phyloP scores from a whole-genome alignment of 768 basidiomycete genomes.

The Pleurotus sapidus region DNA sequence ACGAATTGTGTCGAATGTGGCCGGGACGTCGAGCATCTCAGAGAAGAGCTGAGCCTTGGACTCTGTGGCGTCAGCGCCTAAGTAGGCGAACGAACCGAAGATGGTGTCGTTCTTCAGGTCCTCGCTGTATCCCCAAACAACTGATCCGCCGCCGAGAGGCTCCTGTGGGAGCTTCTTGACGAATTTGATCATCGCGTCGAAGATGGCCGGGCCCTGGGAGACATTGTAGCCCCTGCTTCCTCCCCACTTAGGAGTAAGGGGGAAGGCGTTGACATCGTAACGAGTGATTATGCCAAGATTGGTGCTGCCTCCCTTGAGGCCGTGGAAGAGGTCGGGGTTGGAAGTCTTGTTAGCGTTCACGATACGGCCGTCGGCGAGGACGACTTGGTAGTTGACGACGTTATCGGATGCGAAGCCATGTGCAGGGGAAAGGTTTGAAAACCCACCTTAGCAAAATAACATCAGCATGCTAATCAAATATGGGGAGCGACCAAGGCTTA shows the following conservation, averaged over 20 bases:
- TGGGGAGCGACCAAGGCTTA: not conserved
- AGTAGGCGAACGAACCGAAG: constrained; percentile 1
- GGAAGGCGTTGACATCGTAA: constrained; percentile 12
- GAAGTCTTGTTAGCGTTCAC: constrained; percentile 5
- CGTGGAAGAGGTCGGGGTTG: constrained; percentile 14
- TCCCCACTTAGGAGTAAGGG: constrained; percentile 10
- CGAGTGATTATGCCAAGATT: constrained; percentile 18
- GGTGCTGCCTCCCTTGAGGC: constrained; percentile 14
- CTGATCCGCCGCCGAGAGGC: constrained; percentile 1
- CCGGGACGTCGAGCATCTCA: not conserved
- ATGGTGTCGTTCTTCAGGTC: not conserved
- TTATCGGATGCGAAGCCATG: constrained; percentile 12
- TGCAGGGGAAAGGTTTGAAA: constrained; percentile 12
- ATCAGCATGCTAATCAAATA: not conserved
- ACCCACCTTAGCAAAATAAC: constrained; percentile 9
- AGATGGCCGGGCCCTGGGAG: not conserved
- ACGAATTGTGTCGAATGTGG: not conserved
- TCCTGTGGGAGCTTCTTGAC: constrained; percentile 2
- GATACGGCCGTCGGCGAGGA: constrained; percentile 12
- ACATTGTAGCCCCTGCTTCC: constrained; percentile 12
- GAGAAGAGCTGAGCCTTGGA: constrained; percentile 2
- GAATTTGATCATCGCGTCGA: constrained; percentile 3
- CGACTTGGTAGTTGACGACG: constrained; percentile 12
- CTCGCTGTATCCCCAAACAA: constrained; percentile 5
- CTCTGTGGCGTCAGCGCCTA: not conserved